A percentile compares a stretch with the other conserved stretches of the same genome.
These are phyloP conservation scores for Rhodotorula sp. DNA, from an alignment of 1,284 basidiomycete species.

Conservation along the genomic window DNA sequence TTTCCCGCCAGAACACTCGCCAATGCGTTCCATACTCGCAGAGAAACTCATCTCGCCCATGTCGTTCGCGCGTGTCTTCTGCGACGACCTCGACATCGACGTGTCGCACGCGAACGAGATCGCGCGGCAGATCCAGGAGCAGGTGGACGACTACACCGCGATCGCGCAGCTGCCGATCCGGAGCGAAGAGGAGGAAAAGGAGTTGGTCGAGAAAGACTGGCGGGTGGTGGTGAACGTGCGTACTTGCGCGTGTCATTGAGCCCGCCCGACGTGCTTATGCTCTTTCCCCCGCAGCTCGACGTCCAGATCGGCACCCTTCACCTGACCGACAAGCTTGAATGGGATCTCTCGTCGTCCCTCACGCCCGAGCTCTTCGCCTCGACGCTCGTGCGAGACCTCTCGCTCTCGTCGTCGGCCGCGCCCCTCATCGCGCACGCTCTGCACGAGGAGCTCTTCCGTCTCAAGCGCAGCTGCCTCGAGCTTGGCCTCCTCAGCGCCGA, in stretches of 20 bases:
- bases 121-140: slow-evolving; percentile 80
- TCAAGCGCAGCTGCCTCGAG: slow-evolving; percentile 91
- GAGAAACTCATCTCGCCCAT: slow-evolving; percentile 73
- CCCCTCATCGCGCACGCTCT: slow-evolving; percentile 89
- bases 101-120: slow-evolving; percentile 76
- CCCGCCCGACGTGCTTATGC: neutral
- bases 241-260: slow-evolving; percentile 28
- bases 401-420: slow-evolving; percentile 80
- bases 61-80: slow-evolving; percentile 80
- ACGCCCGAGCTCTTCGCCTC: slow-evolving; percentile 84
- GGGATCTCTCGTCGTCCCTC: slow-evolving; percentile 90
- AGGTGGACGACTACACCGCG: slow-evolving; percentile 83
- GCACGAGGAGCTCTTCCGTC: slow-evolving; percentile 90
- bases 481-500: slow-evolving; percentile 78
- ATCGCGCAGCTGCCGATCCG: slow-evolving; percentile 64
- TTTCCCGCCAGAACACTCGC: too few relatives aligned
- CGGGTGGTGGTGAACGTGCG: slow-evolving; percentile 84
- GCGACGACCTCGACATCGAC: slow-evolving; percentile 76
- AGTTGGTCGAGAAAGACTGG: slow-evolving; percentile 68
- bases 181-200: slow-evolving; percentile 38
- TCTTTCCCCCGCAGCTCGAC: slow-evolving; percentile 68
- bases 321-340: slow-evolving; percentile 92
- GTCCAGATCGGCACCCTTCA: slow-evolving; percentile 93
- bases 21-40: slow-evolving; percentile 28
- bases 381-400: slow-evolving; percentile 81